Evolutionary conservation across 495 filamentous ascomycete genomes (phyloP).

Genomic region (Hyaloscypha hepaticicola): DNA sequence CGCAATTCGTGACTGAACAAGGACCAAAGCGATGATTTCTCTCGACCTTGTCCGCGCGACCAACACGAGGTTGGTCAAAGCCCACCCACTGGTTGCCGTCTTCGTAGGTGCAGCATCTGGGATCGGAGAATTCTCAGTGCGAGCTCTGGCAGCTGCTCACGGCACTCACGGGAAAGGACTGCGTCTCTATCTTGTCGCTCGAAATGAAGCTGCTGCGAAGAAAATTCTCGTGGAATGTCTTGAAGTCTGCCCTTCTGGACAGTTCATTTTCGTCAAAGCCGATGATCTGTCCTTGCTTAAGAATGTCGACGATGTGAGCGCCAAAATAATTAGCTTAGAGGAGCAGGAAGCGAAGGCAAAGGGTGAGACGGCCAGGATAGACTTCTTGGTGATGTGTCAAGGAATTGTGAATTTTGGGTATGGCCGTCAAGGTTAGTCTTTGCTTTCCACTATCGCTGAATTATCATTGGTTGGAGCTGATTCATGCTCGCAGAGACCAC

Average conservation of each 20-base stretch:
- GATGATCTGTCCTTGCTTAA: constrained; percentile 25
- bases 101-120: constrained; percentile 41
- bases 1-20: no score
- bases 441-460: no score
- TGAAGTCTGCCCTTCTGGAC: constrained; percentile 4
- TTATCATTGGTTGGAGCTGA: no score
- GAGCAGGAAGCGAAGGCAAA: background rate
- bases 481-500: constrained; percentile 22
- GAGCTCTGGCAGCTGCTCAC: constrained; percentile 34
- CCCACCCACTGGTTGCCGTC: background rate
- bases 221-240: constrained; percentile 34
- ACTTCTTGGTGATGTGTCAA: constrained; percentile 29
- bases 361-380: constrained; percentile 6
- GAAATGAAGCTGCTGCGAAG: constrained; percentile 37
- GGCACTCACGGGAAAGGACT: constrained; percentile 25
- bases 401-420: constrained; percentile 8
- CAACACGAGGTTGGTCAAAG: constrained; percentile 5
- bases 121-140: constrained; percentile 37
- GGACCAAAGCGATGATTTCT: constrained; percentile 14
- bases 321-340: constrained; percentile 15
- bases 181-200: constrained; percentile 37
- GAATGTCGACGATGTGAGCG: constrained; percentile 26
- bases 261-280: constrained; percentile 25
- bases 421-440: constrained; percentile 14
- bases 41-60: background rate